These are phyloP conservation scores for Ricinus communis DNA, from an alignment of 345 rosid genomes.

Conservation along the genomic window DNA sequence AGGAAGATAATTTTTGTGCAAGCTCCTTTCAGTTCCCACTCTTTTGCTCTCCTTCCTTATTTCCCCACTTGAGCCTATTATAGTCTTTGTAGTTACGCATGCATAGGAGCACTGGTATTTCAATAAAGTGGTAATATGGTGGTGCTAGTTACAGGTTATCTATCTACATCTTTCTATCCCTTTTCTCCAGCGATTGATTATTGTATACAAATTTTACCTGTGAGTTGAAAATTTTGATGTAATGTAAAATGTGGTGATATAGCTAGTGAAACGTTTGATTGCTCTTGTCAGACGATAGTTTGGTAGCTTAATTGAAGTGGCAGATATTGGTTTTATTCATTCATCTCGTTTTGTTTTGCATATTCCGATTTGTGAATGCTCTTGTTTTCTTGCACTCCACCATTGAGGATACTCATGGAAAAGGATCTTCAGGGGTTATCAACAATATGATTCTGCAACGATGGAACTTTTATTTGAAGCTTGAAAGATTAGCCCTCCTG, in stretches of 20 bases:
- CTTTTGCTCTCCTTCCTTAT: too few species aligned
- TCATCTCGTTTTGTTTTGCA: not conserved
- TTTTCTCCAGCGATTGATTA: not conserved
- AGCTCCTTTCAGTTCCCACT: not conserved
- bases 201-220: not conserved
- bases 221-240: conserved; percentile 23
- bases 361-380: not conserved
- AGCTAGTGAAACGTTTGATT: conserved; percentile 7
- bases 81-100: conserved; percentile 1
- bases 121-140: conserved; percentile 7
- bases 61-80: not conserved
- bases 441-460: too few species aligned
- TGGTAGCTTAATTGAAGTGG: not conserved
- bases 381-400: too few species aligned
- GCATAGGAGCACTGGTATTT: conserved; percentile 5
- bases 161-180: not conserved
- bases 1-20: conserved; percentile 61
- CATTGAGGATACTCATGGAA: too few species aligned
- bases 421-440: too few species aligned
- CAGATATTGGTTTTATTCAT: not conserved
- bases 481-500: too few species aligned
- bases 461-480: too few species aligned
- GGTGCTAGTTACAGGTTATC: too few species aligned
- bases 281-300: conserved; percentile 5
- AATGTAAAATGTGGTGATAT: conserved; percentile 1